These are phyloP conservation scores for Polyporus tsugae DNA, from an alignment of 1,284 basidiomycete species.

Conservation along the genomic window DNA sequence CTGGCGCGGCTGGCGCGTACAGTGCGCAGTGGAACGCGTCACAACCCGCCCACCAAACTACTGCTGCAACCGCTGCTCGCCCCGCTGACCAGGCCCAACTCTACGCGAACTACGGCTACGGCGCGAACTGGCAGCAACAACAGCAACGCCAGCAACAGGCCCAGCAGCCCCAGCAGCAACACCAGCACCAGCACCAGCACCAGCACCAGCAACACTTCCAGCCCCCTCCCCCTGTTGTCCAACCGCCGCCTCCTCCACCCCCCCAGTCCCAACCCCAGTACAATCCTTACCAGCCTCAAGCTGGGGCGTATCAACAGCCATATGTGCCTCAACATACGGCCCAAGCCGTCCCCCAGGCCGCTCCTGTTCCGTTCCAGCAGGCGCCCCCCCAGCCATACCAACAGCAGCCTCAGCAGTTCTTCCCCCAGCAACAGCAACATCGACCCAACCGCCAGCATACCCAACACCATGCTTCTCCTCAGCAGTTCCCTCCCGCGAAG, in stretches of 20 bases:
- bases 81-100: conserved; percentile 79
- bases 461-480: conserved; percentile 68
- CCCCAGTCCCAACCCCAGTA: conserved; percentile 64
- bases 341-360: conserved; percentile 46
- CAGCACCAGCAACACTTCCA: conserved; percentile 60
- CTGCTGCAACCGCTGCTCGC: conserved; percentile 49
- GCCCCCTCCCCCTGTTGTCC: conserved; percentile 58
- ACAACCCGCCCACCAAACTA: conserved; percentile 54
- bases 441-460: conserved; percentile 55
- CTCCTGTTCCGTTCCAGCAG: conserved; percentile 45
- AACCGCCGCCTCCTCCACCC: conserved; percentile 55
- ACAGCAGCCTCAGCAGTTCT: conserved; percentile 43
- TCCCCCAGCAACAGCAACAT: conserved; percentile 54
- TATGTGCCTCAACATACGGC: conserved; percentile 69
- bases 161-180: conserved; percentile 51
- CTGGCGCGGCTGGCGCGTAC: conserved; percentile 56
- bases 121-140: conserved; percentile 67
- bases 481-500: conserved; percentile 82
- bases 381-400: conserved; percentile 40
- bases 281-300: conserved; percentile 80
- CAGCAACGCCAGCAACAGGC: conserved; percentile 61
- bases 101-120: conserved; percentile 88
- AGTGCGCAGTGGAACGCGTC: conserved; percentile 71
- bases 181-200: conserved; percentile 49
- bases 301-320: conserved; percentile 67